These are phyloP conservation scores for Gryganskiella cystojenkinii DNA, from an alignment of 192 early-diverging fungal genomes.

Conservation along the genomic window DNA sequence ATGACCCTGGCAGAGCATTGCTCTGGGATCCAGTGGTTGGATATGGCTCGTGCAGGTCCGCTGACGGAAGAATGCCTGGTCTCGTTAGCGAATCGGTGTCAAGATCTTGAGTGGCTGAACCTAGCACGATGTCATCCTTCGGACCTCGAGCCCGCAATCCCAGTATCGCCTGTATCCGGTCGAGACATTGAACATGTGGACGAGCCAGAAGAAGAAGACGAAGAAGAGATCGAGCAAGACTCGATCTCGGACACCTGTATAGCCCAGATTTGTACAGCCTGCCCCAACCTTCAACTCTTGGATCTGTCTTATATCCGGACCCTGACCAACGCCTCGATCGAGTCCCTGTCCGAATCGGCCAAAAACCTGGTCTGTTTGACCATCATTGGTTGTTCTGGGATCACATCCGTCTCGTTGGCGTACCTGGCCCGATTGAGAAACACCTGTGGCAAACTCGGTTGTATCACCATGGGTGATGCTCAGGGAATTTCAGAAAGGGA, in stretches of 20 bases:
- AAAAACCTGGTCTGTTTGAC: conserved; percentile 52
- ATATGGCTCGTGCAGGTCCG: conserved; percentile 42
- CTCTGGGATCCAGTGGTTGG: conserved; percentile 51
- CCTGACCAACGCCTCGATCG: conserved; percentile 43
- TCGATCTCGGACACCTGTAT: conserved; percentile 39
- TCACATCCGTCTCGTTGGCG: conserved; percentile 42
- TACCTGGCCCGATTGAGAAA: conserved; percentile 40
- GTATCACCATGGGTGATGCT: conserved; percentile 59
- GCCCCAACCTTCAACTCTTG: conserved; percentile 49
- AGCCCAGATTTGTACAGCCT: conserved; percentile 27
- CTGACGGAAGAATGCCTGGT: conserved; percentile 37
- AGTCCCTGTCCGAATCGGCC: conserved; percentile 43
- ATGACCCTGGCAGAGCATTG: conserved; percentile 40
- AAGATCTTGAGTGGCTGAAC: conserved; percentile 52
- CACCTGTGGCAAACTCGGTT: conserved; percentile 45
- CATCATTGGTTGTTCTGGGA: conserved; percentile 55
- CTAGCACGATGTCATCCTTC: conserved; percentile 32
- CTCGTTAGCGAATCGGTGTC: conserved; percentile 31
- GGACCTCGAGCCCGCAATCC: neutral
- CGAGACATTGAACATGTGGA: neutral
- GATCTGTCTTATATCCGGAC: conserved; percentile 53
- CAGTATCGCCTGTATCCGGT: neutral
- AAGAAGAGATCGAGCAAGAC: conserved; percentile 2
- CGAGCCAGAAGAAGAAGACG: conserved; percentile 1
- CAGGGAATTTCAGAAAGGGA: conserved; percentile 54